Conservation (phyloP, 495 filamentous ascomycete genomes). For the Penicillium herquei region DNA sequence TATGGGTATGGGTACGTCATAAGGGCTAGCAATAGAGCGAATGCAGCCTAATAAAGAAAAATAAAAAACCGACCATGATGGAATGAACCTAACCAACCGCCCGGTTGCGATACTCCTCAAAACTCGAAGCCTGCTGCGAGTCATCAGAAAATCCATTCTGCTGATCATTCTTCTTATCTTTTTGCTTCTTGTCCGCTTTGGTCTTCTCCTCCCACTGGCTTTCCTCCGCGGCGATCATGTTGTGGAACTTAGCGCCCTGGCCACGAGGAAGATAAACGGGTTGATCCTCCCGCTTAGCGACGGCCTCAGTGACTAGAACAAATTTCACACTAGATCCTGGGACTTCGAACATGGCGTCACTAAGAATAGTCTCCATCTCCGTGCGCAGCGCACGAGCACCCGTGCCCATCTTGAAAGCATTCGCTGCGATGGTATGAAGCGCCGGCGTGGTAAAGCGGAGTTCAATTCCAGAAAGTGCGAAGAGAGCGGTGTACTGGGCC, state of each 20-base stretch:
- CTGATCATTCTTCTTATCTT: constrained; percentile 26
- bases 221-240: constrained; percentile 60
- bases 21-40: not conserved
- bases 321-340: constrained; percentile 69
- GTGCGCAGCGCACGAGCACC: constrained; percentile 85
- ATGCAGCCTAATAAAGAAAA: not conserved
- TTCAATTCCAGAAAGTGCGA: constrained; percentile 78
- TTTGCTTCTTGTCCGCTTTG: constrained; percentile 30
- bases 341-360: constrained; percentile 88
- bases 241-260: constrained; percentile 57
- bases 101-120: constrained; percentile 55
- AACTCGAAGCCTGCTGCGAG: constrained; percentile 34
- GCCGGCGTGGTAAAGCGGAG: constrained; percentile 80
- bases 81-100: constrained; percentile 23
- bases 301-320: constrained; percentile 74
- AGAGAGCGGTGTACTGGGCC: constrained; percentile 80
- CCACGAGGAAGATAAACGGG: constrained; percentile 63
- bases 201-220: constrained; percentile 57
- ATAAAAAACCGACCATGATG: not conserved
- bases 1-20: constrained; percentile 9
- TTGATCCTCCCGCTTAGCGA: constrained; percentile 61
- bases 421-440: constrained; percentile 72
- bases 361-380: constrained; percentile 83
- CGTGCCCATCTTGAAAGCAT: constrained; percentile 73
- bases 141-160: constrained; percentile 24